Percentiles rank a stretch among this genome's conserved stretches.
Evolutionary conservation across 768 basidiomycete species (phyloP).

Genomic region (Dentipellis fragilis): DNA sequence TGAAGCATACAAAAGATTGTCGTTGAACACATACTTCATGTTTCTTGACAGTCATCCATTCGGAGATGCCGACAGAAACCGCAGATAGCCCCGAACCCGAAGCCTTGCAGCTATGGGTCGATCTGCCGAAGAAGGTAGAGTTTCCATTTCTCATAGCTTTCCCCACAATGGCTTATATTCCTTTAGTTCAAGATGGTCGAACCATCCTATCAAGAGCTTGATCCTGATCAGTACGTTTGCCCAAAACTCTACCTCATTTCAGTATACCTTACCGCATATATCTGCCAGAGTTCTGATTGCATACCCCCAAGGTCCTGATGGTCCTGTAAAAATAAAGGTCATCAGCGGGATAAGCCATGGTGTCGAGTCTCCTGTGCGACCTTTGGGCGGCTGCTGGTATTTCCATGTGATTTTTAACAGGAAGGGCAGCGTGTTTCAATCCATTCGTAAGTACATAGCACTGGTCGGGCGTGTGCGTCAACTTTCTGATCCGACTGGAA

Average conservation of each 20-base stretch:
- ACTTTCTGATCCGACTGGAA: not conserved
- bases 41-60: conserved; percentile 44
- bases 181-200: conserved; percentile 26
- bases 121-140: conserved; percentile 60
- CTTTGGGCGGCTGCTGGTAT: conserved; percentile 91
- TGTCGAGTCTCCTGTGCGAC: conserved; percentile 78
- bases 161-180: too few relatives aligned
- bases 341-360: conserved; percentile 88
- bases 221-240: conserved; percentile 38
- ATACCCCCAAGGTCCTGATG: conserved; percentile 60
- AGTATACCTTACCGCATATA: not conserved
- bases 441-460: conserved; percentile 43
- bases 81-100: conserved; percentile 58
- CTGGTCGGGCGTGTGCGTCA: not conserved
- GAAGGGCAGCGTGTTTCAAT: conserved; percentile 66
- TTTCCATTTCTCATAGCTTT: conserved; percentile 23
- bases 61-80: conserved; percentile 82
- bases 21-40: not conserved
- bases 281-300: conserved; percentile 54
- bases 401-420: conserved; percentile 67
- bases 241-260: not conserved
- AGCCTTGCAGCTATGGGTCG: conserved; percentile 85
- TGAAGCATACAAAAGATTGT: not conserved
- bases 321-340: conserved; percentile 59
- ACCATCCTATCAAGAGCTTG: conserved; percentile 78